Percentiles rank a stretch among this genome's conserved stretches.
Evolutionary conservation across 2,329 filamentous ascomycete species (phyloP).

Genomic region (Penicillium sp.): DNA sequence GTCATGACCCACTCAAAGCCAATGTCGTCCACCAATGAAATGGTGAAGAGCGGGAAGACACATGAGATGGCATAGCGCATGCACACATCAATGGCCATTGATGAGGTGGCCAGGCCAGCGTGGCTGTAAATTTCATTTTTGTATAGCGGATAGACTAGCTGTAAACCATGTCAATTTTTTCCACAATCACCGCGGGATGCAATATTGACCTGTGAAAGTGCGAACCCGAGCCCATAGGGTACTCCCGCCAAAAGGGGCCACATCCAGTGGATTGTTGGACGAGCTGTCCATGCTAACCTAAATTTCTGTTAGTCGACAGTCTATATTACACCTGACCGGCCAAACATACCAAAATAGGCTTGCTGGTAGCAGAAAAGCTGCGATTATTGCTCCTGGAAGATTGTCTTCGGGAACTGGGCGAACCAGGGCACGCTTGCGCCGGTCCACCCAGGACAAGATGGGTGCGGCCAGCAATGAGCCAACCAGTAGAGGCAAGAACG

Average conservation of each 20-base stretch:
- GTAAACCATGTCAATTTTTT: too few relatives aligned
- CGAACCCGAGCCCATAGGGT: not conserved
- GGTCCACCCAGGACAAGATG: not conserved
- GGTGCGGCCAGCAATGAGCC: slow-evolving; percentile 7
- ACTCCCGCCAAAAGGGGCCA: slow-evolving; percentile 2
- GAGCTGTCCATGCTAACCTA: slow-evolving; percentile 5
- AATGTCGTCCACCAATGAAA: not conserved
- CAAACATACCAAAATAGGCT: slow-evolving; percentile 7
- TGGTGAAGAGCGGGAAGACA: slow-evolving; percentile 2
- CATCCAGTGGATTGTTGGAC: slow-evolving; percentile 1
- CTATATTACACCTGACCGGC: too few relatives aligned
- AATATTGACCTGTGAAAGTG: not conserved
- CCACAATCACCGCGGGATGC: too few relatives aligned
- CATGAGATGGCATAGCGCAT: not conserved
- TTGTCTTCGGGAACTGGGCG: slow-evolving; percentile 4
- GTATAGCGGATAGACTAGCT: not conserved
- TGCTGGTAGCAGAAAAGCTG: slow-evolving; percentile 5
- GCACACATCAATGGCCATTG: not conserved
- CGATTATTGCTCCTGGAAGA: slow-evolving; percentile 4
- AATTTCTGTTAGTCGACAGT: not conserved
- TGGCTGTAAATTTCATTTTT: not conserved
- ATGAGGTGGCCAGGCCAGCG: not conserved
- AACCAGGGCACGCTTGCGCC: not conserved
- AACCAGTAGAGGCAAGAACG: slow-evolving; percentile 8
- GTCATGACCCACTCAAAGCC: not conserved